Conservation (phyloP, 441 rosid species). For the Gossypium davidsonii region DNA sequence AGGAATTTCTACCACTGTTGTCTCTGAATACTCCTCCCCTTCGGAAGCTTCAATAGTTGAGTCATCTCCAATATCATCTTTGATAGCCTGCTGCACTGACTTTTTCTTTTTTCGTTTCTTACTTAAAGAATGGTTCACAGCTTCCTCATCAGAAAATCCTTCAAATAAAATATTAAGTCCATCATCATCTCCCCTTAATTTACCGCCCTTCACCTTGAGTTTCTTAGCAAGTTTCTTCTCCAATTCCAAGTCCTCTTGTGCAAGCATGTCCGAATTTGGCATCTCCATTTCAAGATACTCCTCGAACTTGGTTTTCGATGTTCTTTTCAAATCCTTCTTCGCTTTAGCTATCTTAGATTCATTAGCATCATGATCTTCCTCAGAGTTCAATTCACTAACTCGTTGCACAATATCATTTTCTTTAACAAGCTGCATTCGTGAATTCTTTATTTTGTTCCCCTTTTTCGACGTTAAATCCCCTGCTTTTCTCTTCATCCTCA, state of each 20-base stretch:
- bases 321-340: conserved; percentile 29
- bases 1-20: conserved; percentile 27
- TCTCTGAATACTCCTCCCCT: conserved; percentile 25
- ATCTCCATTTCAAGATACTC: conserved; percentile 62
- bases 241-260: conserved; percentile 49
- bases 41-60: conserved; percentile 22
- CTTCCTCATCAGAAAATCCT: conserved; percentile 16
- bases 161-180: conserved; percentile 42
- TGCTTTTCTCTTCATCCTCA: conserved; percentile 14
- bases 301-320: conserved; percentile 58
- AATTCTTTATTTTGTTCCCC: conserved; percentile 16
- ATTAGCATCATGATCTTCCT: not conserved
- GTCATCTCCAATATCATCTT: conserved; percentile 23
- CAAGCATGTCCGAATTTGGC: conserved; percentile 20
- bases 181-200: conserved; percentile 62
- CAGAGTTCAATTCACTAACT: not conserved
- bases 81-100: conserved; percentile 13
- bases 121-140: conserved; percentile 12
- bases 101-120: conserved; percentile 36
- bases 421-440: conserved; percentile 8
- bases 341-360: conserved; percentile 18
- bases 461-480: conserved; percentile 14
- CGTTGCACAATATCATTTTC: conserved; percentile 14
- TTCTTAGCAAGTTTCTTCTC: conserved; percentile 82
- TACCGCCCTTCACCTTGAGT: conserved; percentile 69